Conservation (phyloP, 768 basidiomycete species). For the Phaffia australis region DNA sequence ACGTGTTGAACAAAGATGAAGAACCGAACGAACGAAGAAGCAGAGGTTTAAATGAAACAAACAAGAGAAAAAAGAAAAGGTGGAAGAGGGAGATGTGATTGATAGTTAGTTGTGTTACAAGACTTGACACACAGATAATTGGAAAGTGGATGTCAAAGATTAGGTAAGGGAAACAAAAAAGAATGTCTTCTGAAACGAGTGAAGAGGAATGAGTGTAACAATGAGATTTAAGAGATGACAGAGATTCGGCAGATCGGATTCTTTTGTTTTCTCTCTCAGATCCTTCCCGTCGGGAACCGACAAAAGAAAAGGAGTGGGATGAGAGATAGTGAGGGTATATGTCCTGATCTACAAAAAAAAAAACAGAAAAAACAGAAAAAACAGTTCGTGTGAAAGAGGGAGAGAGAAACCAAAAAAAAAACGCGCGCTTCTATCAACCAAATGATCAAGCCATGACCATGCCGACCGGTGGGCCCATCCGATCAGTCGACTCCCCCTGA, state of each 20-base stretch:
- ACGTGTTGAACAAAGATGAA: background rate
- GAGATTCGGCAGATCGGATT: too few species aligned
- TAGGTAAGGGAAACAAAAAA: too few species aligned
- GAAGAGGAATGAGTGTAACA: too few species aligned
- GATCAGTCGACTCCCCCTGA: background rate
- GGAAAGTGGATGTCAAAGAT: conserved; percentile 32
- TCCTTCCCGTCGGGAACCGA: too few species aligned
- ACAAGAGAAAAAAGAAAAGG: background rate
- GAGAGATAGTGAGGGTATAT: background rate
- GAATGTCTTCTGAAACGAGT: too few species aligned
- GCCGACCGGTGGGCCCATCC: background rate
- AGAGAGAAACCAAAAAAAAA: background rate
- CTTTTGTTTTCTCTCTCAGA: too few species aligned
- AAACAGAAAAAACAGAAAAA: background rate
- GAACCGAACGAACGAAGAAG: background rate
- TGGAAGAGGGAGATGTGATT: background rate
- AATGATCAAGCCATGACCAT: background rate
- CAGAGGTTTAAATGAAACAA: conserved; percentile 29
- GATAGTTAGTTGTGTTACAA: conserved; percentile 38
- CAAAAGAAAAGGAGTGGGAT: background rate
- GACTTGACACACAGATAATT: conserved; percentile 83
- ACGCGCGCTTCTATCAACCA: background rate
- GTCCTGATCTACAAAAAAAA: background rate
- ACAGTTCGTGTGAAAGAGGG: background rate
- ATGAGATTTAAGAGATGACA: too few species aligned